Evolutionary conservation across 2,329 filamentous ascomycete species (phyloP), one percentile per base, ranked within the genome.

Genomic region (Epichloe elymi): DNA sequence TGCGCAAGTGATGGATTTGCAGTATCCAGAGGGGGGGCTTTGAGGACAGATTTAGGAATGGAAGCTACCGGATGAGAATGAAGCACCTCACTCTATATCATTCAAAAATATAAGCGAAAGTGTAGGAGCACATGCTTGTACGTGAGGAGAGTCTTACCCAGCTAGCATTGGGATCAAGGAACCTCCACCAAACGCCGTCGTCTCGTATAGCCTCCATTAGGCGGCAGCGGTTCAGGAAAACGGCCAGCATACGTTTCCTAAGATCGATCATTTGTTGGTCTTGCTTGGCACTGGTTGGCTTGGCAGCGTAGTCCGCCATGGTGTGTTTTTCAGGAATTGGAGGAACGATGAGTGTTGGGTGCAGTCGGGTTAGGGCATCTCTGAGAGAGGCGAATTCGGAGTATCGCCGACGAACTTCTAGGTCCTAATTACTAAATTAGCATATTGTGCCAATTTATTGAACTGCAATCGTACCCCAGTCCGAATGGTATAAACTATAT

Each of bases 321-420:
- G 89, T 93, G 67, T 98, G 93, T 69, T 98, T 98, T 70, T 98
- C 94, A 20, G 93, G 93, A 61, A 98, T 98, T 3, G 93, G 93
- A 7, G 93, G 94, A 49, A 98, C 86, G 60, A 98, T 86, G 41
- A 98, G 77, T 0, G 93, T 98, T 7, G 94, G 93, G 64, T 98
- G 94, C 55, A 98, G 78, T 59, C 86, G 86, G 45, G 90, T 89
- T 30, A 98, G 78, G 3, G 91, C 91, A 60, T 89, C 84, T 61
- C 93, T 81, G 52, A 98, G 73, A 15, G 91, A 95, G 37, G 88
- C 86, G 63, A 98, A 98, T 67, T 98, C 93, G 1, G 93, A 98
- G 68, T 98, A 98, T 61, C 93, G 80, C 60, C 93, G 81, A 60
- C 91, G 85, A 50, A 98, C 93, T 72, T 97, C 90, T 49, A 98